Percentiles rank a stretch among this genome's conserved stretches.
These are phyloP conservation scores for Globisporangium heterothallicum DNA, from an alignment of 352 stramenopile species.

Conservation along the genomic window DNA sequence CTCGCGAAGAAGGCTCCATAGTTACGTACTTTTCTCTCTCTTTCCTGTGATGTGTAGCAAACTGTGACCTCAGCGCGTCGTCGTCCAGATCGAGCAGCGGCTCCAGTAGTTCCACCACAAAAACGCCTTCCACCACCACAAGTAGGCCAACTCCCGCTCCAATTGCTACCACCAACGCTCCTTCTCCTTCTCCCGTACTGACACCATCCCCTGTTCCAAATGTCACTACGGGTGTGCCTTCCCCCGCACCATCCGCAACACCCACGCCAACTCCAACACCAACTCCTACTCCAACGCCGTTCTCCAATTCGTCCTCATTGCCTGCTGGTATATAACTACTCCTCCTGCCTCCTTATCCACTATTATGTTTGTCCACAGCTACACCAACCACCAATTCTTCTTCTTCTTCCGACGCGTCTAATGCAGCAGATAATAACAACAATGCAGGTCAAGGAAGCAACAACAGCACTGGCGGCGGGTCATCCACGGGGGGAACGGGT, in stretches of 20 bases:
- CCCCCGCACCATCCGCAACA: conserved; percentile 4
- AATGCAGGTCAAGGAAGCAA: not conserved
- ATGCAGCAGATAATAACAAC: conserved; percentile 4
- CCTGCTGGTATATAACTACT: not conserved
- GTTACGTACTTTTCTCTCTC: too few species aligned
- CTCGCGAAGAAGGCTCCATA: too few species aligned
- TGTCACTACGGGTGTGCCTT: conserved; percentile 3
- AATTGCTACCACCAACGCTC: not conserved
- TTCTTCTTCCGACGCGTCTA: too few species aligned
- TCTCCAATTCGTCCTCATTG: conserved; percentile 7
- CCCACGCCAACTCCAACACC: conserved; percentile 2
- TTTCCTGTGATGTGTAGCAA: not conserved
- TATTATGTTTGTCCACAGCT: not conserved
- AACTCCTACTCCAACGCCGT: conserved; percentile 8
- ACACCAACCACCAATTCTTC: conserved; percentile 10
- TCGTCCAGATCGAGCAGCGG: not conserved
- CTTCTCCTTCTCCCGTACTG: not conserved
- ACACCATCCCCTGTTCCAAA: too few species aligned
- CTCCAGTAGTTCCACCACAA: not conserved
- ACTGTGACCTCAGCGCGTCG: conserved; percentile 3
- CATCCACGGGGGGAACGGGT: not conserved
- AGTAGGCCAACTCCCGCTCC: conserved; percentile 7
- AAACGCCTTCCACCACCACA: conserved; percentile 4
- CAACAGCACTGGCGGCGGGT: not conserved
- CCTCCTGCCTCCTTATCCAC: not conserved